Conservation (phyloP, 116 monocot species). For the Trichopus zeylanicus region DNA sequence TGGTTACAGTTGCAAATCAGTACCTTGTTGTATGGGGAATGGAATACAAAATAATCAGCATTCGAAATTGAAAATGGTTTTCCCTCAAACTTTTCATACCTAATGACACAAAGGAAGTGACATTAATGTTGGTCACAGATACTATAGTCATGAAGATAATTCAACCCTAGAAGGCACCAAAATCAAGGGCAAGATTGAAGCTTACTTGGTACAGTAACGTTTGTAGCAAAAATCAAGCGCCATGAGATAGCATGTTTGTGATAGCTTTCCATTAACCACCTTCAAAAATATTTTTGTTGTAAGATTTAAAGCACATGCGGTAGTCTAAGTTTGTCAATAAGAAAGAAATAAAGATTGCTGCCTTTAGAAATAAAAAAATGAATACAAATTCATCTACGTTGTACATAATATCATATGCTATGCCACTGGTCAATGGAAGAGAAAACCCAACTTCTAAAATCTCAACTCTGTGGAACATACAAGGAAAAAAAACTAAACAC, state of each 20-base stretch:
- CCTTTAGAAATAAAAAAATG: no score
- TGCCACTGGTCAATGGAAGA: no score
- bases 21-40: constrained; percentile 99
- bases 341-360: background rate
- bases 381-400: no score
- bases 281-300: constrained; percentile 15
- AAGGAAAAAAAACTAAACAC: background rate
- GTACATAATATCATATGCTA: no score
- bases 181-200: background rate
- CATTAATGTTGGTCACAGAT: background rate
- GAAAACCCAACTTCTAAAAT: no score
- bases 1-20: no score
- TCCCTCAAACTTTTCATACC: constrained; percentile 74
- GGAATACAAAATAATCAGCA: constrained; percentile 84
- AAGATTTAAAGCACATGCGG: no score
- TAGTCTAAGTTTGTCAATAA: no score
- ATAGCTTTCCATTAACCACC: constrained; percentile 96
- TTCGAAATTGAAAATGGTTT: constrained; percentile 70
- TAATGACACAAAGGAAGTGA: constrained; percentile 9
- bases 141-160: background rate
- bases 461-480: no score
- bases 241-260: constrained; percentile 97
- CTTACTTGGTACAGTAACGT: constrained; percentile 70
- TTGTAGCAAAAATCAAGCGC: constrained; percentile 88
- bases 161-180: background rate